Conservation (phyloP, 805 yeast genomes). For the Monosporozyma yasuniensis region DNA sequence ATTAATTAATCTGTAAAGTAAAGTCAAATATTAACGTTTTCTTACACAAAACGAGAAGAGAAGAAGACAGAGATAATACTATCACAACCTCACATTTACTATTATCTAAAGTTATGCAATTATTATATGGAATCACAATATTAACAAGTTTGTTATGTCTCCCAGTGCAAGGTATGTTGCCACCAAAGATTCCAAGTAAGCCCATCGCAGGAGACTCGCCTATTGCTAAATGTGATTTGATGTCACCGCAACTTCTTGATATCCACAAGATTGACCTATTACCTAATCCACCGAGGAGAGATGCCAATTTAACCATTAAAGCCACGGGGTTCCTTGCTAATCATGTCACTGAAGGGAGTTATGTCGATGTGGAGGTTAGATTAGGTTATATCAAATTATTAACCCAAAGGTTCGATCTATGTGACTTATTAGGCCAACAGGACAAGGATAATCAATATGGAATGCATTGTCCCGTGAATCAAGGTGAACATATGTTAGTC, state of each 20-base stretch:
- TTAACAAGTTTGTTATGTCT: not conserved
- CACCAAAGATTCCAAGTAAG: slow-evolving; percentile 20
- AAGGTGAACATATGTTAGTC: slow-evolving; percentile 57
- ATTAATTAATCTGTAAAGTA: too few relatives aligned
- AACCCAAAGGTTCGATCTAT: slow-evolving; percentile 85
- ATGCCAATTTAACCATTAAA: slow-evolving; percentile 67
- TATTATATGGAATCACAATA: not conserved
- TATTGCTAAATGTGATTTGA: slow-evolving; percentile 62
- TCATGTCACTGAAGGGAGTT: slow-evolving; percentile 72
- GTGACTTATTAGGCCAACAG: slow-evolving; percentile 53
- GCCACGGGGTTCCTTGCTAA: slow-evolving; percentile 59
- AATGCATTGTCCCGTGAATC: slow-evolving; percentile 68
- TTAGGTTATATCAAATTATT: slow-evolving; percentile 85
- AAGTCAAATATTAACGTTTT: too few relatives aligned
- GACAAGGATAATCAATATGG: slow-evolving; percentile 69
- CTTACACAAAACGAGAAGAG: too few relatives aligned
- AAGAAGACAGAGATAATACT: too few relatives aligned
- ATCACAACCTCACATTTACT: too few relatives aligned
- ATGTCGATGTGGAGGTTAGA: slow-evolving; percentile 87
- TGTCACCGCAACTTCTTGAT: slow-evolving; percentile 51
- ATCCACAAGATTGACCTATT: slow-evolving; percentile 50
- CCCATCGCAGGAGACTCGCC: slow-evolving; percentile 94
- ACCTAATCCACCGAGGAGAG: slow-evolving; percentile 88
- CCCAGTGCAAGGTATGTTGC: not conserved
- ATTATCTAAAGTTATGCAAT: not conserved